Evolutionary conservation across 306 rosid species (phyloP).

Genomic region (Ceratonia siliqua): DNA sequence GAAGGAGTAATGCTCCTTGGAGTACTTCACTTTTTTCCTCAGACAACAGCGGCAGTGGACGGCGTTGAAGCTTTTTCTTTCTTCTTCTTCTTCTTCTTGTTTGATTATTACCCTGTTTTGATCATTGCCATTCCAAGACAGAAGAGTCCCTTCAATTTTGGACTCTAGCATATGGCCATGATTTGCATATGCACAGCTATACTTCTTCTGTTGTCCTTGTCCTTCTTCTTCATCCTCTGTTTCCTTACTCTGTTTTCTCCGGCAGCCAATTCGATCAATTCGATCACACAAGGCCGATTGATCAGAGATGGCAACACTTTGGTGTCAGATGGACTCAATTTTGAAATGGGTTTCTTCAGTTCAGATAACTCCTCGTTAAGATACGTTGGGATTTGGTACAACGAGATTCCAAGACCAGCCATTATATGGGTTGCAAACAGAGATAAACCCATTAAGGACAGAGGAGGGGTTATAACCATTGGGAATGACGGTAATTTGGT

Average conservation of each 20-base stretch:
- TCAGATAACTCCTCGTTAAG: slow-evolving; percentile 40
- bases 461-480: slow-evolving; percentile 44
- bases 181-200: background rate
- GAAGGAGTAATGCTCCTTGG: no score
- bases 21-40: background rate
- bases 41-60: background rate
- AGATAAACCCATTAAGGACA: slow-evolving; percentile 41
- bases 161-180: slow-evolving; percentile 23
- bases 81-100: background rate
- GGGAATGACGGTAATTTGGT: slow-evolving; percentile 47
- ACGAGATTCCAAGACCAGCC: background rate
- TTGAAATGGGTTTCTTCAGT: slow-evolving; percentile 66
- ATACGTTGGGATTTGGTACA: slow-evolving; percentile 69
- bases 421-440: slow-evolving; percentile 70
- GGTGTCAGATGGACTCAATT: slow-evolving; percentile 35
- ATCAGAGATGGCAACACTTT: slow-evolving; percentile 42
- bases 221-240: slow-evolving; percentile 28
- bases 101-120: background rate
- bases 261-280: slow-evolving; percentile 46
- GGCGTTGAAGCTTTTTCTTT: background rate
- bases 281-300: slow-evolving; percentile 27
- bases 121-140: background rate
- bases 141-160: slow-evolving; percentile 6
- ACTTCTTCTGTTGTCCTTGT: slow-evolving; percentile 1
- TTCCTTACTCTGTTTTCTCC: slow-evolving; percentile 43